These are phyloP conservation scores for Tetragonia tetragonoides DNA, from an alignment of 148 eudicot genomes.

Conservation along the genomic window DNA sequence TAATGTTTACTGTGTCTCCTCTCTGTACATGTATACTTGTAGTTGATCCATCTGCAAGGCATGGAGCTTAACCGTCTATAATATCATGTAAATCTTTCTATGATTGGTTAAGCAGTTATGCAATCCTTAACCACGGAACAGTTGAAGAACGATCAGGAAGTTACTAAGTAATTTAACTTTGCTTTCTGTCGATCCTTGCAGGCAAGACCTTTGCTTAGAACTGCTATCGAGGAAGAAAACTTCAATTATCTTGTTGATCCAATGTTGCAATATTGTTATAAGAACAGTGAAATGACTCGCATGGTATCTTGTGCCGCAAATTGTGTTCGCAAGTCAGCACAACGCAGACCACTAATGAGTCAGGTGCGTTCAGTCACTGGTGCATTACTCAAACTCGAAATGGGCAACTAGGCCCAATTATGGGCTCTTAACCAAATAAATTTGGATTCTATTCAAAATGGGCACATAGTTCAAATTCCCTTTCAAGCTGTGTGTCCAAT, in stretches of 20 bases:
- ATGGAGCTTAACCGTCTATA: not conserved
- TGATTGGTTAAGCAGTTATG: too few species aligned
- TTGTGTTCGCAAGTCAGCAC: constrained; percentile 81
- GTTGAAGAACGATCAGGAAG: not conserved
- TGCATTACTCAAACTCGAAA: not conserved
- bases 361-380: constrained; percentile 45
- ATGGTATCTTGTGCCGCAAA: constrained; percentile 88
- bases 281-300: constrained; percentile 68
- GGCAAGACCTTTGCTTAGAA: constrained; percentile 79
- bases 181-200: constrained; percentile 24
- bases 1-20: constrained; percentile 24
- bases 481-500: too few species aligned
- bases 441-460: too few species aligned
- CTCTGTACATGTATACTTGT: not conserved
- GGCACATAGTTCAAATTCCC: too few species aligned
- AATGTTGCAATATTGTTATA: constrained; percentile 48
- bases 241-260: constrained; percentile 61
- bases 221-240: constrained; percentile 69
- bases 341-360: constrained; percentile 76
- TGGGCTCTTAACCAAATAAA: too few species aligned
- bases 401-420: too few species aligned
- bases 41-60: not conserved
- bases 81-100: not conserved
- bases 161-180: not conserved
- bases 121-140: too few species aligned